These are phyloP conservation scores for Ophiorrhiza pumila DNA, from an alignment of 257 asterid species.

Conservation along the genomic window DNA sequence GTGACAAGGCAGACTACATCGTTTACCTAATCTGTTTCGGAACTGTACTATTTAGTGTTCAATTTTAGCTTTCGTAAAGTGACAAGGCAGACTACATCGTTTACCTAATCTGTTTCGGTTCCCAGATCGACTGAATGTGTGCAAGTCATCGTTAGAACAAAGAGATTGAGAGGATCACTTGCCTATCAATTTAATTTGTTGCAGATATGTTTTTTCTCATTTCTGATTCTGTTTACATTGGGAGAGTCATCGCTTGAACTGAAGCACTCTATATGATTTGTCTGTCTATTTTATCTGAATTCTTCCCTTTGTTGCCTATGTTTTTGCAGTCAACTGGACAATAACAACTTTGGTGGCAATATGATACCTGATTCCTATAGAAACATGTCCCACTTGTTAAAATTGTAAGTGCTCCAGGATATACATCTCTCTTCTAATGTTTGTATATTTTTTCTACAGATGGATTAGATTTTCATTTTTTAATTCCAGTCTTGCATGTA, in stretches of 20 bases:
- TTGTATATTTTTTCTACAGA: background rate
- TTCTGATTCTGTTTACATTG: background rate
- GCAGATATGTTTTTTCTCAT: background rate
- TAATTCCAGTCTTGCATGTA: background rate
- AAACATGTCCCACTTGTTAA: conserved; percentile 62
- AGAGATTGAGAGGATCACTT: background rate
- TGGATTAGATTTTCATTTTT: background rate
- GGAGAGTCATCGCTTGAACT: background rate
- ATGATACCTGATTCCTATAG: conserved; percentile 65
- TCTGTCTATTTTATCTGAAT: background rate
- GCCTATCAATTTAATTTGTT: background rate
- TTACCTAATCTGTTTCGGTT: background rate
- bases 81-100: background rate
- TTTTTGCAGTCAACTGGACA: conserved; percentile 80
- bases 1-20: background rate
- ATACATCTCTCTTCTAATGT: conserved; percentile 15
- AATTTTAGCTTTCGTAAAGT: background rate
- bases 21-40: background rate
- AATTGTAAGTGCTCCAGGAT: conserved; percentile 56
- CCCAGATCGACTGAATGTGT: background rate
- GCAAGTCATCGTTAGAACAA: too few relatives aligned
- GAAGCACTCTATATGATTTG: background rate
- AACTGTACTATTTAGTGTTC: background rate
- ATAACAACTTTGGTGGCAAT: conserved; percentile 71
- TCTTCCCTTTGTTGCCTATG: conserved; percentile 17